Conservation (phyloP, 2,329 filamentous ascomycete genomes). For the Cladosporium sp. region DNA sequence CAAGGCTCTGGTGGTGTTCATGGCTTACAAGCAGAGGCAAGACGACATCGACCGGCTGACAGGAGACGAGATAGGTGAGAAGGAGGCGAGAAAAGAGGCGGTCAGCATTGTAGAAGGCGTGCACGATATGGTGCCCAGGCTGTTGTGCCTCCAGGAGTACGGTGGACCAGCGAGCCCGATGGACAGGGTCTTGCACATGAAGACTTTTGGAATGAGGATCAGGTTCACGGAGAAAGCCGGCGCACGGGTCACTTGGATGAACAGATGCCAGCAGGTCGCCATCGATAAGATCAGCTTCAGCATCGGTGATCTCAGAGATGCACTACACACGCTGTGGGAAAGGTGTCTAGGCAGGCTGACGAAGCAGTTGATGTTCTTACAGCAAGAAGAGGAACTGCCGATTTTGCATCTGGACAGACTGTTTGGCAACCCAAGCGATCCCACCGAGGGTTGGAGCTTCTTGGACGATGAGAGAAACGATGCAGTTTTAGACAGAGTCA, state of each 20-base stretch:
- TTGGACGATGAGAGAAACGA: too few species aligned
- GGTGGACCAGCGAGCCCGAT: neutral
- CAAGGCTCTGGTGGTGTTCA: conserved; percentile 1
- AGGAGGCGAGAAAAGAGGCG: neutral
- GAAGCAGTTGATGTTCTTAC: too few species aligned
- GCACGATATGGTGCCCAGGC: neutral
- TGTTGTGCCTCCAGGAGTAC: neutral
- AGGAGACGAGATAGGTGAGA: neutral
- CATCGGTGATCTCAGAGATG: conserved; percentile 13
- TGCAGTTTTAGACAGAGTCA: too few species aligned
- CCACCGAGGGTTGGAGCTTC: too few species aligned
- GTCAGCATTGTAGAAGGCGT: neutral
- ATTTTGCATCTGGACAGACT: too few species aligned
- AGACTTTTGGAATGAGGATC: too few species aligned
- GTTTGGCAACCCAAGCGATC: too few species aligned
- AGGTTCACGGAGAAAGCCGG: neutral
- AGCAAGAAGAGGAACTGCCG: too few species aligned
- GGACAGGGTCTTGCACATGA: too few species aligned
- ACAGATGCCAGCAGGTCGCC: neutral
- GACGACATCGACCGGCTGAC: neutral
- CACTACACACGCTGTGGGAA: conserved; percentile 14
- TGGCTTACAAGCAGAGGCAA: neutral
- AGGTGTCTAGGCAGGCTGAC: neutral
- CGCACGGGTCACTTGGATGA: neutral
- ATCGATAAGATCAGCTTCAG: conserved; percentile 13